Conservation (phyloP, 768 basidiomycete species). For the Rubroboletus pulcherrimus region DNA sequence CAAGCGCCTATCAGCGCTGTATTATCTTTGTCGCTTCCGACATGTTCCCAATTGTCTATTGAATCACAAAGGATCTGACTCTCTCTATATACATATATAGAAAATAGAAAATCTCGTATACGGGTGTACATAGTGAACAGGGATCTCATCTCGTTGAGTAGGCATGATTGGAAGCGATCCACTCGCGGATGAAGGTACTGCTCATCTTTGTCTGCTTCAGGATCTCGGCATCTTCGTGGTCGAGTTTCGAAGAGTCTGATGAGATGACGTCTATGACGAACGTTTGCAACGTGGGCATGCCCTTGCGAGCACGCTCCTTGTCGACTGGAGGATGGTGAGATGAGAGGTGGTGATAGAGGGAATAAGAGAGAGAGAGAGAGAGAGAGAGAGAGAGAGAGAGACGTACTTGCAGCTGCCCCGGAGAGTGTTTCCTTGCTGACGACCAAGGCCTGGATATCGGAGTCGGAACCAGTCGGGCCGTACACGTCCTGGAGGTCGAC, state of each 20-base stretch:
- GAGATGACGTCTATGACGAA: slow-evolving; percentile 92
- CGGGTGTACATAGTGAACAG: neutral
- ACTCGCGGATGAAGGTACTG: slow-evolving; percentile 87
- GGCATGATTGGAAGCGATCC: slow-evolving; percentile 54
- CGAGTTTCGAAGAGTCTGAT: slow-evolving; percentile 52
- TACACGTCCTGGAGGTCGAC: slow-evolving; percentile 81
- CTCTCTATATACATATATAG: neutral
- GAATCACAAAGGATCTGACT: neutral
- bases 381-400: slow-evolving; percentile 9
- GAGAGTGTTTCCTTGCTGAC: slow-evolving; percentile 84
- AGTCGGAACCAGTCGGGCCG: slow-evolving; percentile 87
- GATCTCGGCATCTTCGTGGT: slow-evolving; percentile 61
- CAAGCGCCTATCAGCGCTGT: neutral
- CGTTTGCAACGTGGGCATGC: slow-evolving; percentile 56
- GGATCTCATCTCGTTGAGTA: slow-evolving; percentile 7
- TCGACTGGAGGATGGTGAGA: slow-evolving; percentile 48
- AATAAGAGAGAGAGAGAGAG: slow-evolving; percentile 8
- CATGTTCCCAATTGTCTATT: neutral
- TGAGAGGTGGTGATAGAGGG: neutral
- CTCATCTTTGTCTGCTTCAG: slow-evolving; percentile 87
- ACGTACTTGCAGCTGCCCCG: slow-evolving; percentile 69
- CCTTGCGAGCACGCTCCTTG: slow-evolving; percentile 49
- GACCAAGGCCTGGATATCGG: slow-evolving; percentile 86
- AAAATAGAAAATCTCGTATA: slow-evolving; percentile 1
- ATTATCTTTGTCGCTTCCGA: neutral